A percentile compares a stretch with the other conserved stretches of the same genome.
Conservation (phyloP, 179 eudicot species). For the Beta lomatogona region DNA sequence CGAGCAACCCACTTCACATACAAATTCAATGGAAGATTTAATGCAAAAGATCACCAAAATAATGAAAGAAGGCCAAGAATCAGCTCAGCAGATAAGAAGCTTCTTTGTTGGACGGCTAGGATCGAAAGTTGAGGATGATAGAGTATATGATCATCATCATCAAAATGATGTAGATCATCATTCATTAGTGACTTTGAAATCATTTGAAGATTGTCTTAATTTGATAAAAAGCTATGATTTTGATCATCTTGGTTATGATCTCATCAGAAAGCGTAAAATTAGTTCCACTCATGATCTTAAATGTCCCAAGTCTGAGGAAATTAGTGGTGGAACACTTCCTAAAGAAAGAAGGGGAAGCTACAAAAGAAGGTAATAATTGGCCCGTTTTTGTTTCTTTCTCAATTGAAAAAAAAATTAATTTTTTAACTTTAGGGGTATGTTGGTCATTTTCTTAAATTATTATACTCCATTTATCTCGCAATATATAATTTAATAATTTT, state of each 20-base stretch:
- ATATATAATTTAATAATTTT: too few species aligned
- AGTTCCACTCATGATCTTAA: not conserved
- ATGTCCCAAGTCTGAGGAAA: constrained; percentile 35
- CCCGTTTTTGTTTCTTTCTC: not conserved
- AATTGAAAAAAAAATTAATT: not conserved
- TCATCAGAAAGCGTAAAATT: constrained; percentile 1
- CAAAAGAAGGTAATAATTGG: constrained; percentile 63
- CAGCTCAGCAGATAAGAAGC: constrained; percentile 31
- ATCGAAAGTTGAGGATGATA: constrained; percentile 6
- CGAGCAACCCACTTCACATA: constrained; percentile 17
- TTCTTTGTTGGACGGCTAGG: constrained; percentile 17
- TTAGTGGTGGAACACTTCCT: constrained; percentile 14
- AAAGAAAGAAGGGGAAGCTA: constrained; percentile 60
- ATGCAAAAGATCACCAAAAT: constrained; percentile 19
- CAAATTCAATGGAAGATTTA: not conserved
- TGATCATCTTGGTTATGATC: not conserved
- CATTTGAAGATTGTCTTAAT: constrained; percentile 18
- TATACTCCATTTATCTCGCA: too few species aligned
- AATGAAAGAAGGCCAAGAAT: constrained; percentile 35
- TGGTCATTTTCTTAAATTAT: not conserved
- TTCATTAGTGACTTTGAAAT: constrained; percentile 16
- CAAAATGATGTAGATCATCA: constrained; percentile 24
- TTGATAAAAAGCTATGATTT: constrained; percentile 8
- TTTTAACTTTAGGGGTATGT: not conserved
- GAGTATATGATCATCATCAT: not conserved